Base-by-base conservation (phyloP, 2,329 filamentous ascomycete species). In the Talaromyces atroroseus region DNA sequence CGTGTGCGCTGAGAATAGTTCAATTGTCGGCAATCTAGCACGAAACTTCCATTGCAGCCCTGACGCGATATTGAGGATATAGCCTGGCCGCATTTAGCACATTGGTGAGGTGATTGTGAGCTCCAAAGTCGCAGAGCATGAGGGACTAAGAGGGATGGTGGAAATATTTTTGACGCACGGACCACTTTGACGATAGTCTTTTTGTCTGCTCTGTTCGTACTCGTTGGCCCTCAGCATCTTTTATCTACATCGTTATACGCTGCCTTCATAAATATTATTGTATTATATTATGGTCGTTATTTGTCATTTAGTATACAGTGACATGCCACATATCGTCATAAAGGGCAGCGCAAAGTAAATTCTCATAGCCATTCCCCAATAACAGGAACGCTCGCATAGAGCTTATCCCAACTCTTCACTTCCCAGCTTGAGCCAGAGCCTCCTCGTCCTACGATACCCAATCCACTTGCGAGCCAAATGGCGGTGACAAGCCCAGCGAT, bases 381-480 rank as follows among this genome's bases (percentile, higher is more conserved):
- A 12, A 85, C 62, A 1, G 85, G 85, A 44, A 87, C 76, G 52
- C 76, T 78, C 59, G 71, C 76, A 68, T 85, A 91, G 61, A 96
- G 76, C 50, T 84, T 81, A 74, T 96, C 88, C 72, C 92, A 96
- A 50, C 88, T 80, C 63, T 80, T 87, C 2, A 84, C 90, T 54
- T 95, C 79, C 90, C 91, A 96, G 0, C 90, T 90, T 3, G 81
- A 76, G 1, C 83, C 85, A 59, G 77, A 71, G 0, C 90, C 91
- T 1, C 82, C 88, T 60, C 82, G 79, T 2, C 87, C 90, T 8
- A 96, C 84, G 16, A 96, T 78, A 0, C 88, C 90, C 34, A 96
- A 71, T 0, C 89, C 87, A 3, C 92, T 92, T 0, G 86, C 85
- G 52, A 92, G 83, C 92, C 92, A 96, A n/a, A 91, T 55, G 0